These are phyloP conservation scores for Condylostoma magnum DNA, from an alignment of 169 alveolate genomes.

Conservation along the genomic window DNA sequence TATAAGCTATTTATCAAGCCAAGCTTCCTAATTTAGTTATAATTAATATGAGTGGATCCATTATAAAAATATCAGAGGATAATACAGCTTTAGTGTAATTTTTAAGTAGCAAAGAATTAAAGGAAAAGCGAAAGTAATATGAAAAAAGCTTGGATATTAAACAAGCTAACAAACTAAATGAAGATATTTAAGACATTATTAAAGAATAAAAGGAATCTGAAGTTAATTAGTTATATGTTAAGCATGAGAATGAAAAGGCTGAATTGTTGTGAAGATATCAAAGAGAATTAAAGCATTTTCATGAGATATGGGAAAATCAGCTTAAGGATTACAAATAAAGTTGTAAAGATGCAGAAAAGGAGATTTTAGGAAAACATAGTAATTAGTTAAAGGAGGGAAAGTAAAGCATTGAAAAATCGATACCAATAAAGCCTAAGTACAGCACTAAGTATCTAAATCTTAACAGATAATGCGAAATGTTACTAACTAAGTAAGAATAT, in stretches of 20 bases:
- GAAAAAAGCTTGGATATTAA: constrained; percentile 3
- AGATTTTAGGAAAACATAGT: not conserved
- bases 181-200: constrained; percentile 4
- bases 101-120: constrained; percentile 3
- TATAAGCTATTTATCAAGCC: too few species aligned
- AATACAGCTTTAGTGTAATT: too few species aligned
- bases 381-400: constrained; percentile 1
- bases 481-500: constrained; percentile 16
- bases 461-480: constrained; percentile 2
- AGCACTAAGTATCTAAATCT: constrained; percentile 4
- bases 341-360: constrained; percentile 19
- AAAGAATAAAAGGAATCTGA: not conserved
- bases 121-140: not conserved
- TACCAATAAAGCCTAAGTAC: constrained; percentile 23
- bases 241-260: not conserved
- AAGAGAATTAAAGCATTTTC: not conserved
- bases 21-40: too few species aligned
- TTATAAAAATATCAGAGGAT: too few species aligned
- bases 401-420: constrained; percentile 1
- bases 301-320: constrained; percentile 1
- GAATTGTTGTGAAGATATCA: not conserved
- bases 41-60: too few species aligned
- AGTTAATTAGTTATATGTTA: not conserved
- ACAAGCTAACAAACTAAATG: constrained; percentile 23
- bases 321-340: not conserved